Base-by-base conservation (phyloP, 306 rosid genomes). In the Prunus fruticosa region DNA sequence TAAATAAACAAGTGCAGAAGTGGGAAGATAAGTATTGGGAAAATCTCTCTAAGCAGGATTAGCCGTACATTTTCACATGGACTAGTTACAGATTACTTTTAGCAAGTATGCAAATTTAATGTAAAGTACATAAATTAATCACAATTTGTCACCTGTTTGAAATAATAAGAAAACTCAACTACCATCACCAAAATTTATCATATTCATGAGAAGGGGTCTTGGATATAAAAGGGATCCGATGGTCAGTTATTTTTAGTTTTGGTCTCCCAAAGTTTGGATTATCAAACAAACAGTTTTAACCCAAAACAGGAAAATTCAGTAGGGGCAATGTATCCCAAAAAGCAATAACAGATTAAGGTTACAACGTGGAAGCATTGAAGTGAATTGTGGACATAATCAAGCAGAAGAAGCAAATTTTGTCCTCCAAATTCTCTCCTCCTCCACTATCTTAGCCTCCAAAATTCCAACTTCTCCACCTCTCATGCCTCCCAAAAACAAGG, bases 401-500 rank as follows among this genome's bases (percentile, higher is more conserved):
- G 64, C 10, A 28, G 32, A 34, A 60, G 71, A 79, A 69, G 18
- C 78, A 79, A 83, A 72, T 45, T 53, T 70, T 81, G 84, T 83
- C 57, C 78, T 64, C 25, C 30, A 75, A 77, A 73, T 73, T 77
- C 75, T 84, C 83, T 79, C 81, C 76, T 74, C 82, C 76, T 74
- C 84, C 83, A 54, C 73, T 38, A 78, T 79, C 69, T 66, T 51
- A 80, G 84, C 80, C 84, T 78, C 30, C 52, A 11, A 63, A 30
- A 60, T 82, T 68, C 71, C 83, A 84, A 75, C 75, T 82, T 75
- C 43, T 66, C 64, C 78, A 82, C 93, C 87, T 85, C 85, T 81
- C 72, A 74, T 56, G 73, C 16, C 85, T 80, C 91, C 96, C 73
- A 78, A 68, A 87, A 92, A 68, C 69, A 79, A 87, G 97, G 92